Base-by-base conservation (phyloP, 164 flowering plant species). In the Macadamia tetraphylla region DNA sequence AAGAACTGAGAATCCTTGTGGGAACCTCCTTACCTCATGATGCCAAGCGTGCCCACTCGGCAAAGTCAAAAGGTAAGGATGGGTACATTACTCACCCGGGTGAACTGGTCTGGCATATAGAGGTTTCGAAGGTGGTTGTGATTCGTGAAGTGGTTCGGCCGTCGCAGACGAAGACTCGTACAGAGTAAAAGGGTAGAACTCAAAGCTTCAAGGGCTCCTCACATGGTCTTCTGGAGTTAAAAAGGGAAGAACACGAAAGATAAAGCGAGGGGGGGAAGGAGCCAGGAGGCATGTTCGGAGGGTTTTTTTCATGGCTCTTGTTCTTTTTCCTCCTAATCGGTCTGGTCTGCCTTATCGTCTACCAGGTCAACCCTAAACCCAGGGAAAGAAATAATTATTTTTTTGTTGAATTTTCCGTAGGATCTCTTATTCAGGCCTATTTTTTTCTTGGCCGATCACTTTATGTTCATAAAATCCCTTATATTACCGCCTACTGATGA, bases 301-400 rank as follows among this genome's bases (percentile, higher is more conserved):
- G 77, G 75, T 73, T 88, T 7, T 74, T 58, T 32, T 67, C 75
- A 35, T 88, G 92, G 94, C 85, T 91, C 10, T 31, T 83, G 57
- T 85, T 90, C 77, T 91, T 91, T 86, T 86, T 91, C 83, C 30
- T 83, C 61, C 77, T 85, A 73, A 77, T 88, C 13, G 87, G 81
- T 56, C 79, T 91, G 9, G 74, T 88, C 63, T 81, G 81, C 60
- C 60, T 88, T 57, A 60, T 91, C 68, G 86, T 88, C 70, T 91
- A 75, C 76, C 97, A 91, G 97, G 97, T 91, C 55, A 44, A 29
- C 43, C 61, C 0, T 40, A 53, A 30, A 43, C 74, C 70, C 65
- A 65, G 40, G 14, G 9, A 43, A 58, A 9, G 57, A 31, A 51
- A 23, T 9, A 12, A 6, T 11, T 60, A 8, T 14, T 40, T 12